Percentiles rank a stretch among this genome's conserved stretches.
Conservation (phyloP, 805 yeast species). For the Sugiyamaella floridensis region DNA sequence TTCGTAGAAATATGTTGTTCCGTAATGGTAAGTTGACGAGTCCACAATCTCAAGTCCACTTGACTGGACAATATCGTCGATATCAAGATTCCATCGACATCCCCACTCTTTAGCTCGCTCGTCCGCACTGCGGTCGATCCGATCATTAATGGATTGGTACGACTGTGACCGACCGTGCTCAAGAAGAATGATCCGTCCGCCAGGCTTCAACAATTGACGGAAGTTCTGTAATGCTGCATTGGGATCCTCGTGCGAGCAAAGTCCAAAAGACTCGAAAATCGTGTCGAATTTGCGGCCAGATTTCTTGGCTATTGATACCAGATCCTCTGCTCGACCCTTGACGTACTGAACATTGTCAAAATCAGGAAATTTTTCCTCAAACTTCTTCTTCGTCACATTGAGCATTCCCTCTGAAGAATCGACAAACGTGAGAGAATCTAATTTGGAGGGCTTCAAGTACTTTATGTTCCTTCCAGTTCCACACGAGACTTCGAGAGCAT, state of each 20-base stretch:
- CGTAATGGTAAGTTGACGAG: conserved; percentile 77
- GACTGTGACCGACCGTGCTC: conserved; percentile 85
- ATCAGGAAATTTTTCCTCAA: conserved; percentile 57
- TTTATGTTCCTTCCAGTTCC: conserved; percentile 94
- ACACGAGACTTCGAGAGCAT: conserved; percentile 88
- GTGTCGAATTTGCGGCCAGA: conserved; percentile 67
- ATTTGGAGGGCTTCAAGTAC: conserved; percentile 51
- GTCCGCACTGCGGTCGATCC: conserved; percentile 76
- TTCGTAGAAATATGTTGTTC: conserved; percentile 59
- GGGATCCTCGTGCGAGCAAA: conserved; percentile 95
- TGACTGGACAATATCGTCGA: conserved; percentile 76
- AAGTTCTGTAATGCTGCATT: conserved; percentile 72
- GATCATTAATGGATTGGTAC: conserved; percentile 68
- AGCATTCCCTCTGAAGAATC: conserved; percentile 87
- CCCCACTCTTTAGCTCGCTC: conserved; percentile 89
- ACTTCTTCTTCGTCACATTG: conserved; percentile 68
- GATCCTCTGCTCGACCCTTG: conserved; percentile 82
- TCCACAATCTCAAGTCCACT: conserved; percentile 79
- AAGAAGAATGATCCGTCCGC: conserved; percentile 77
- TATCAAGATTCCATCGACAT: conserved; percentile 94
- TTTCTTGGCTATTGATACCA: conserved; percentile 47
- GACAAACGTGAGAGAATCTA: conserved; percentile 72
- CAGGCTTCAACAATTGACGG: conserved; percentile 67
- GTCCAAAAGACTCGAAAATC: conserved; percentile 86
- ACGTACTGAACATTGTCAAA: conserved; percentile 76